Evolutionary conservation across 2,329 filamentous ascomycete species (phyloP).

Genomic region (Pyricularia sp.): DNA sequence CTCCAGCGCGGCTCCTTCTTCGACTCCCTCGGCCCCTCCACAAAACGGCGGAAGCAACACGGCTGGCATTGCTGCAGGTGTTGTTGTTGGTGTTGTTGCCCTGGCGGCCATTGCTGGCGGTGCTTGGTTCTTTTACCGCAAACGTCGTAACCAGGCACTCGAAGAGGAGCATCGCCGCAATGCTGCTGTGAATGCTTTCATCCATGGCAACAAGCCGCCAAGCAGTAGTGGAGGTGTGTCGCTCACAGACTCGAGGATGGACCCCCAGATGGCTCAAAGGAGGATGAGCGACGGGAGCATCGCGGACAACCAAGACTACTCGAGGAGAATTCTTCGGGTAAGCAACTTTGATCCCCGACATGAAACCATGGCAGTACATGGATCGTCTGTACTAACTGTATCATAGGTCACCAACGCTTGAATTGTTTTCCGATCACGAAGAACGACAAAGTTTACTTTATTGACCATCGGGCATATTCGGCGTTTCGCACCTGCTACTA

Average conservation of each 20-base stretch:
- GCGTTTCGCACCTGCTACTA: slow-evolving; percentile 22
- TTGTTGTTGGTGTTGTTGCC: slow-evolving; percentile 73
- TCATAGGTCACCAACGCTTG: slow-evolving; percentile 47
- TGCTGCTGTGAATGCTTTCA: slow-evolving; percentile 69
- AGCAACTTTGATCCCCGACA: neutral
- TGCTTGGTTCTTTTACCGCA: slow-evolving; percentile 64
- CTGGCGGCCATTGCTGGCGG: slow-evolving; percentile 58
- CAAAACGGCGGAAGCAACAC: slow-evolving; percentile 47
- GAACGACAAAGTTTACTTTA: slow-evolving; percentile 30
- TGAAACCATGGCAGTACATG: neutral
- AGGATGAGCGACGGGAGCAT: slow-evolving; percentile 92
- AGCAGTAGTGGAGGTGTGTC: slow-evolving; percentile 56
- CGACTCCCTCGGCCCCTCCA: slow-evolving; percentile 14
- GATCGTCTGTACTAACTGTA: slow-evolving; percentile 10
- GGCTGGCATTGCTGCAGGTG: slow-evolving; percentile 79
- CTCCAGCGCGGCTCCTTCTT: slow-evolving; percentile 10
- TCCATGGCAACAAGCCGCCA: slow-evolving; percentile 53
- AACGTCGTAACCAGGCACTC: slow-evolving; percentile 64
- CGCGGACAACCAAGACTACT: slow-evolving; percentile 95
- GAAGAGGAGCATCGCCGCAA: slow-evolving; percentile 81
- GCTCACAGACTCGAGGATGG: slow-evolving; percentile 74
- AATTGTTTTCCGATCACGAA: slow-evolving; percentile 25
- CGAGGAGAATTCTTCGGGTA: slow-evolving; percentile 90
- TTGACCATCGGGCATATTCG: slow-evolving; percentile 25
- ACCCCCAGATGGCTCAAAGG: slow-evolving; percentile 75